Conservation (phyloP, 2,329 filamentous ascomycete genomes). For the Fusarium fracticaudum region DNA sequence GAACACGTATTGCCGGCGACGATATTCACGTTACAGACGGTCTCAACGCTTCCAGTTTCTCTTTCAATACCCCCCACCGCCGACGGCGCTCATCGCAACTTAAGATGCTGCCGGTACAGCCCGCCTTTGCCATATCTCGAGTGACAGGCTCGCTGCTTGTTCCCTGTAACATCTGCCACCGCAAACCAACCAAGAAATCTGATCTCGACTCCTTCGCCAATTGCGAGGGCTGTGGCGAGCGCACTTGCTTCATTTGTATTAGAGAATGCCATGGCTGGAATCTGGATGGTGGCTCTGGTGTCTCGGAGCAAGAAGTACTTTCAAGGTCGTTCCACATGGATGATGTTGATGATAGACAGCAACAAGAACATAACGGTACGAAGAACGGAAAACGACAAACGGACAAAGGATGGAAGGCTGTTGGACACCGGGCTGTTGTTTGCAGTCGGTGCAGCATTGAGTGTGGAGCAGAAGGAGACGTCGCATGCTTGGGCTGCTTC, state of each 20-base stretch:
- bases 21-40: constrained; percentile 32
- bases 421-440: constrained; percentile 62
- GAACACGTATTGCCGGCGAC: constrained; percentile 43
- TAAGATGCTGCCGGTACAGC: constrained; percentile 34
- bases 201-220: constrained; percentile 74
- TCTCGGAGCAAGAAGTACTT: constrained; percentile 49
- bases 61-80: constrained; percentile 29
- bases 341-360: constrained; percentile 53
- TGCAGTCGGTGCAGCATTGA: constrained; percentile 78
- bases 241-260: constrained; percentile 76
- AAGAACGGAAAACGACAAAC: constrained; percentile 19
- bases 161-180: constrained; percentile 75
- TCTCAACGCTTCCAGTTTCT: constrained; percentile 5
- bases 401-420: constrained; percentile 50
- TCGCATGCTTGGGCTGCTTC: constrained; percentile 73
- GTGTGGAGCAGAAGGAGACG: constrained; percentile 69
- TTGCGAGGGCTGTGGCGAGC: constrained; percentile 68
- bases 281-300: constrained; percentile 31
- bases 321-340: constrained; percentile 61
- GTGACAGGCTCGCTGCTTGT: constrained; percentile 48
- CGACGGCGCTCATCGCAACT: constrained; percentile 42
- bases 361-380: constrained; percentile 13
- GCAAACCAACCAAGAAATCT: constrained; percentile 70
- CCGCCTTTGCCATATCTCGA: constrained; percentile 14
- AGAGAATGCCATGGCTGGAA: constrained; percentile 67